Percentiles rank a stretch among this genome's conserved stretches.
phyloP scores from a whole-genome alignment of 768 basidiomycete genomes.

The Boletales sp. region DNA sequence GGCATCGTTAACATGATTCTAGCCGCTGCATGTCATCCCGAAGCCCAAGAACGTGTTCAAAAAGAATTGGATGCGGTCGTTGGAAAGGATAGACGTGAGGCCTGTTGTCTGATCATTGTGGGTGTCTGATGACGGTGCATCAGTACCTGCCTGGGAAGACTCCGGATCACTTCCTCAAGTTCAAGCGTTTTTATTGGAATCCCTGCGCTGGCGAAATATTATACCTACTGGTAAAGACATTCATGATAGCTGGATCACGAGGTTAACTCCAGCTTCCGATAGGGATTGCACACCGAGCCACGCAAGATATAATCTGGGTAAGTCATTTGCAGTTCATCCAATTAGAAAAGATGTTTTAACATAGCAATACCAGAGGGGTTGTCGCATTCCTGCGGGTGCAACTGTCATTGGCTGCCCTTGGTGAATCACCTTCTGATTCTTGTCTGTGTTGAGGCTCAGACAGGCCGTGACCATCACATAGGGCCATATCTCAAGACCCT shows the following conservation, averaged over 20 bases:
- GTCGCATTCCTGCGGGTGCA: constrained; percentile 22
- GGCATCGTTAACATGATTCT: constrained; percentile 50
- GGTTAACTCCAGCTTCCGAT: not conserved
- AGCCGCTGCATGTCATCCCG: constrained; percentile 52
- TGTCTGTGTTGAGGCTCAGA: not conserved
- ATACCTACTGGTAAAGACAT: constrained; percentile 18
- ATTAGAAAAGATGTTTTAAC: constrained; percentile 35
- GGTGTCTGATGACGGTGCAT: not conserved
- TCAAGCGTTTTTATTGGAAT: constrained; percentile 34
- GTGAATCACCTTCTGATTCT: constrained; percentile 2
- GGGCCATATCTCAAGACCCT: constrained; percentile 24
- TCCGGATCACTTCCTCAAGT: constrained; percentile 30
- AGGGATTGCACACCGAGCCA: constrained; percentile 58
- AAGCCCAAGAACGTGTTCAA: constrained; percentile 46
- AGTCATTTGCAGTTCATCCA: not conserved
- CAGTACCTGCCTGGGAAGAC: constrained; percentile 37
- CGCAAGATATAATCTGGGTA: constrained; percentile 61
- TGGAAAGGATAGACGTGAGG: constrained; percentile 33
- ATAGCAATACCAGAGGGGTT: constrained; percentile 10
- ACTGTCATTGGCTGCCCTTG: constrained; percentile 18
- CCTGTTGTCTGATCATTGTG: not conserved
- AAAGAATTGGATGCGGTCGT: constrained; percentile 51
- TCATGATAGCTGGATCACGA: too few relatives aligned
- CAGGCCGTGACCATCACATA: not conserved
- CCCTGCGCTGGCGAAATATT: constrained; percentile 35